Base-by-base conservation (phyloP, 495 filamentous ascomycete species). In the Penicillium roqueforti region DNA sequence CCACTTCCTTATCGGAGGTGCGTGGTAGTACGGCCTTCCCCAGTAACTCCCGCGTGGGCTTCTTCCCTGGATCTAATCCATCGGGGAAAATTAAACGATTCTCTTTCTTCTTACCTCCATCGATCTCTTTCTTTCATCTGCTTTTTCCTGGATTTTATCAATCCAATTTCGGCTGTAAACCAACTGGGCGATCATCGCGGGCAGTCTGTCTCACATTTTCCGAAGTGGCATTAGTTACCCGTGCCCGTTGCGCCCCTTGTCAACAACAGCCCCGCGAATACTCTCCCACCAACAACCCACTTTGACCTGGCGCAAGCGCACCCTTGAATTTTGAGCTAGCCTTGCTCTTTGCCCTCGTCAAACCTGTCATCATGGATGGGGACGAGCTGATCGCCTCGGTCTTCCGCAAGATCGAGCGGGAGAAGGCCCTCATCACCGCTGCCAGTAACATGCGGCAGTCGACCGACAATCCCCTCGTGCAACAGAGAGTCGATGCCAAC, bases 371-470 rank as follows among this genome's bases (percentile, higher is more conserved):
- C 62, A 77, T 77, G 75, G 75, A 75, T 54, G 72, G 72, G 71
- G 90, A 95, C 61, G 87, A 91, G 63, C 83, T 88, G 62, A 83
- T 92, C 74, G 81, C 79, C 73, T 87, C 92, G 75, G 89, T 97
- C 77, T 83, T 87, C 76, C 87, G 84, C 75, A 97, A 99, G 89
- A 97, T 97, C 74, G 91, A 97, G 80, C 83, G 93, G 70, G 95
- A 99, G 72, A 91, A 92, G 79, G 87, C 87, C 62, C 83, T 99
- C 60, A 93, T 99, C 79, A 86, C 89, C 71, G 91, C 89, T 60
- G 95, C 95, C 47, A 89, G 89, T 68, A 82, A 87, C 53, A 95
- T 99, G 89, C 87, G 91, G 77, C 88, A 90, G 75, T 90, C 92
- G 64, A 96, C 92, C 62, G 84, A 89, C 73, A 97, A 99, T 70